phyloP scores from a whole-genome alignment of 2,329 filamentous ascomycete genomes.

The Ustulina deusta region DNA sequence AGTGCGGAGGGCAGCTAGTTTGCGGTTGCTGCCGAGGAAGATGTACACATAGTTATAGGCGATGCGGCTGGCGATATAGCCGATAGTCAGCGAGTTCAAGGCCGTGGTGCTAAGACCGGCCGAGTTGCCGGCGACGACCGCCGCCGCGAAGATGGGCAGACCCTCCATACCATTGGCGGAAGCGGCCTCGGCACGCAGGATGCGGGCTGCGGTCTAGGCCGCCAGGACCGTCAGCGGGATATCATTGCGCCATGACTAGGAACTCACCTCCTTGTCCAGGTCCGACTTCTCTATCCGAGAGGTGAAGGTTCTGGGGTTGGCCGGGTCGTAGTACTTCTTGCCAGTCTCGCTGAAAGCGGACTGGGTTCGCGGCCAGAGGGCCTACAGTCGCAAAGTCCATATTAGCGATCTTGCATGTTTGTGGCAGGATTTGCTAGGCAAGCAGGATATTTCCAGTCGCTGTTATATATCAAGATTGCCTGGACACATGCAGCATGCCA shows the following conservation, averaged over 20 bases:
- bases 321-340: slow-evolving; percentile 46
- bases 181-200: slow-evolving; percentile 48
- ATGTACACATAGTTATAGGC: slow-evolving; percentile 49
- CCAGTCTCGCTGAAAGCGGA: slow-evolving; percentile 50
- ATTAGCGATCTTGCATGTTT: slow-evolving; percentile 19
- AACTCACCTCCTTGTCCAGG: slow-evolving; percentile 47
- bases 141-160: slow-evolving; percentile 49
- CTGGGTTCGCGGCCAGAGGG: slow-evolving; percentile 45
- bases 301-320: slow-evolving; percentile 46
- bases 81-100: slow-evolving; percentile 44
- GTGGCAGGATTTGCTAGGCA: too few relatives aligned
- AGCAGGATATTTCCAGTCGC: neutral
- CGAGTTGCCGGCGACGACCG: slow-evolving; percentile 48
- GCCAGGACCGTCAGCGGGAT: neutral
- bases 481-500: neutral
- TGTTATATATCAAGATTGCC: neutral
- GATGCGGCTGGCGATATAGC: slow-evolving; percentile 45
- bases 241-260: neutral
- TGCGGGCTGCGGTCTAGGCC: slow-evolving; percentile 40
- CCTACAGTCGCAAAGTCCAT: slow-evolving; percentile 25
- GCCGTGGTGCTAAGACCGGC: slow-evolving; percentile 39
- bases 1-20: slow-evolving; percentile 40
- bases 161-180: slow-evolving; percentile 48
- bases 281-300: slow-evolving; percentile 44
- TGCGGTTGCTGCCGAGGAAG: slow-evolving; percentile 46